Conservation (phyloP, 805 yeast genomes). For the Candida patagonica region DNA sequence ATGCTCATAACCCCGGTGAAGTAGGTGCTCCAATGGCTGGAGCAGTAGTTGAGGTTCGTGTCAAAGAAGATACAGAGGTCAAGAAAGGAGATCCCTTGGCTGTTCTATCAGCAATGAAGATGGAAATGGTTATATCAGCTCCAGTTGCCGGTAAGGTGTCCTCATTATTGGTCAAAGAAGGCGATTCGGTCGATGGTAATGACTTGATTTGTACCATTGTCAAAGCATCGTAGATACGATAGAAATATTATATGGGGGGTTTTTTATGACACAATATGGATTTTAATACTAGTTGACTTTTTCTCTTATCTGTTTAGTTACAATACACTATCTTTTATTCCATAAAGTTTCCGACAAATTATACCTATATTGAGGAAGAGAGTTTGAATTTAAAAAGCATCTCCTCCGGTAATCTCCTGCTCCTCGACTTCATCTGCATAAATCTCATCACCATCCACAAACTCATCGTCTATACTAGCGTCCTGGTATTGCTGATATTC, state of each 20-base stretch:
- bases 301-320: neutral
- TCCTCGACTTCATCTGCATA: slow-evolving; percentile 6
- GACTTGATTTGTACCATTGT: slow-evolving; percentile 68
- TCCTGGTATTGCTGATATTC: slow-evolving; percentile 95
- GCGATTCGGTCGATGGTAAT: slow-evolving; percentile 92
- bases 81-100: slow-evolving; percentile 96
- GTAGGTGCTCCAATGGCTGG: slow-evolving; percentile 99
- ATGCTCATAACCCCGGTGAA: slow-evolving; percentile 75
- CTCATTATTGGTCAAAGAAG: slow-evolving; percentile 70
- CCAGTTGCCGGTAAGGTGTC: slow-evolving; percentile 80
- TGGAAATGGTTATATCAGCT: slow-evolving; percentile 98
- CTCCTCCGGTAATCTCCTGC: neutral
- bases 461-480: slow-evolving; percentile 71
- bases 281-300: no score
- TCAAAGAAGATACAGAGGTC: slow-evolving; percentile 77
- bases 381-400: neutral
- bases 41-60: slow-evolving; percentile 90
- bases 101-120: slow-evolving; percentile 95
- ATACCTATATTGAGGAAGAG: neutral
- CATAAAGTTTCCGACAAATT: neutral
- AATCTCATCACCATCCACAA: slow-evolving; percentile 30
- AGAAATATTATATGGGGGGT: no score
- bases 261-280: no score
- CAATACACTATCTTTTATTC: neutral
- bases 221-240: slow-evolving; percentile 20